Evolutionary conservation across 352 stramenopile genomes (phyloP), one percentile per base, ranked within the genome.

Genomic region (Phytophthora ramorum): DNA sequence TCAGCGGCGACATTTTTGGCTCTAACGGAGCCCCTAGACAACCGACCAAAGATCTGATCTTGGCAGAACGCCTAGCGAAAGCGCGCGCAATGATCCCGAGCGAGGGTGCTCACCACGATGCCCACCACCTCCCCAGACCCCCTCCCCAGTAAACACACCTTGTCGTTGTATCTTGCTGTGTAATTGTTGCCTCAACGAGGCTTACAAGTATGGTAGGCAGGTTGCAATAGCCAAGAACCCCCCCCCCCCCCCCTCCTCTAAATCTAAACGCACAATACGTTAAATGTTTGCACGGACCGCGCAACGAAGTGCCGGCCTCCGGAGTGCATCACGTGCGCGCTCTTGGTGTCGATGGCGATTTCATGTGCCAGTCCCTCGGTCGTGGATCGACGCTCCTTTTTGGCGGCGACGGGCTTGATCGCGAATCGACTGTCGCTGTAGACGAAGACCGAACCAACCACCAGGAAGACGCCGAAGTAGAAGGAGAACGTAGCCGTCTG

Each of bases 401-500:
- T 79, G 47, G 44, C 50, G 16, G 54, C 49, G 4, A 71, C 63
- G 9, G 69, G 58, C 50, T 89, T 81, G 49, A 86, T 55, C 1
- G 81, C 81, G 63, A 95, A 95, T 35, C 84, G 82, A 50, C 85
- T 90, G 68, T 96, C 88, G 3, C 88, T 81, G 56, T 96, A 96
- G 66, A 96, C 86, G 59, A 96, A 92, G 34, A 96, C 87, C 1
- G 89, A 92, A 10, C 72, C 75, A 24, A 95, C 83, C 14, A 95
- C 86, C 19, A 96, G 73, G 19, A 89, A 44, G 3, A 94, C 87
- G 24, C 89, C 87, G 16, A 78, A 70, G 79, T 95, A 95, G 70
- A 96, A 96, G 12, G 76, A 82, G 58, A 76, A 71, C 16, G 83
- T 66, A 3, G 87, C 83, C 17, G 76, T 84, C 72, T 93, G 79